phyloP scores from a whole-genome alignment of 169 alveolate species.

The Eimeria necatrix region DNA sequence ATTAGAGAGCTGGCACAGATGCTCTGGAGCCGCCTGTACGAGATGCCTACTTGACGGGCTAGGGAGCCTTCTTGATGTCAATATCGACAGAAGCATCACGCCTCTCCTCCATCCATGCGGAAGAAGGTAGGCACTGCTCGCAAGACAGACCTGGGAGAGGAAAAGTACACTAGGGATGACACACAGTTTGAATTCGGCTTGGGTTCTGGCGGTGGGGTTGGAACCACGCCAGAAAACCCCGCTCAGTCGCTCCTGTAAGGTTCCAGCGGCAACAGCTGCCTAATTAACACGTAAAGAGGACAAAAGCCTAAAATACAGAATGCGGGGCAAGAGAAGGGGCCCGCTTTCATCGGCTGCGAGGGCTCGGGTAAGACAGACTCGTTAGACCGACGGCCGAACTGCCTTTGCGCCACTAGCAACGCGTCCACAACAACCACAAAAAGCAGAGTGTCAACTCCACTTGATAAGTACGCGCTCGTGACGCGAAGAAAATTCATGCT shows the following conservation, averaged over 20 bases:
- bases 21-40: conserved; percentile 40
- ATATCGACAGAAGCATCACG: conserved; percentile 66
- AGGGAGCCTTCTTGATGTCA: conserved; percentile 41
- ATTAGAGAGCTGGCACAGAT: conserved; percentile 18
- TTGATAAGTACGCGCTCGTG: conserved; percentile 12
- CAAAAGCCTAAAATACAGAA: neutral
- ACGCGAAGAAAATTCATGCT: conserved; percentile 7
- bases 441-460: conserved; percentile 60
- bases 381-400: conserved; percentile 53
- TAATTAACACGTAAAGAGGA: conserved; percentile 16
- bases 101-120: conserved; percentile 43
- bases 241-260: neutral
- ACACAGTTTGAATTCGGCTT: neutral
- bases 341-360: conserved; percentile 21
- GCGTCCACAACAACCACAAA: conserved; percentile 49
- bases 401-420: conserved; percentile 52
- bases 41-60: conserved; percentile 21
- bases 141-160: conserved; percentile 42
- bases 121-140: conserved; percentile 45
- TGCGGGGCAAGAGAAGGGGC: conserved; percentile 68
- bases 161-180: neutral
- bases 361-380: conserved; percentile 64
- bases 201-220: conserved; percentile 66
- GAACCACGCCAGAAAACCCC: conserved; percentile 27
- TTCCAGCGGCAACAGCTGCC: neutral